These are phyloP conservation scores for Orobanche coerulescens DNA, from an alignment of 257 asterid species.

Conservation along the genomic window DNA sequence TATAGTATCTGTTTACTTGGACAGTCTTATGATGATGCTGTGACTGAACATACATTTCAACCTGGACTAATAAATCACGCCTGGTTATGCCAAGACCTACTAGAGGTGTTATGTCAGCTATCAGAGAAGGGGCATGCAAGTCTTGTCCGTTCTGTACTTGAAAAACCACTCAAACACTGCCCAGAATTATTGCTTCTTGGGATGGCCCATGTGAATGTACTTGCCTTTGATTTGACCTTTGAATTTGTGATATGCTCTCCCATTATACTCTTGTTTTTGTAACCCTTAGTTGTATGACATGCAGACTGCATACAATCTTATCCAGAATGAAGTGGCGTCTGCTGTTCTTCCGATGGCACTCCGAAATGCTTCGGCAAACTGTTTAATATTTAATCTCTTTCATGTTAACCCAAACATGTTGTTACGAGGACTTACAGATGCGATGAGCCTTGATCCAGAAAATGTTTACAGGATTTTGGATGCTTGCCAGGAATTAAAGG, in stretches of 20 bases:
- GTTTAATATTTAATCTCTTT: constrained; percentile 56
- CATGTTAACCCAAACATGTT: constrained; percentile 63
- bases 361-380: constrained; percentile 37
- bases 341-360: constrained; percentile 52
- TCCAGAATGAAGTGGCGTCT: constrained; percentile 69
- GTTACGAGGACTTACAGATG: constrained; percentile 69
- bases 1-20: constrained; percentile 12
- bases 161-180: constrained; percentile 65
- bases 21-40: constrained; percentile 59
- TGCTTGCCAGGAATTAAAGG: constrained; percentile 83
- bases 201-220: constrained; percentile 81
- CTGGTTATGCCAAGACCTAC: constrained; percentile 75
- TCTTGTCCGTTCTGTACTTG: constrained; percentile 63
- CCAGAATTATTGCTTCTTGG: constrained; percentile 89
- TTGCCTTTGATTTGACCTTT: constrained; percentile 13
- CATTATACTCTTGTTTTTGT: constrained; percentile 10
- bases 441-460: constrained; percentile 60
- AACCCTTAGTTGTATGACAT: constrained; percentile 22
- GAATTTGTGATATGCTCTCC: neutral
- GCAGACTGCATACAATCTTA: constrained; percentile 91
- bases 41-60: constrained; percentile 46
- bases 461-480: constrained; percentile 53
- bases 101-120: constrained; percentile 76
- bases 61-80: constrained; percentile 56
- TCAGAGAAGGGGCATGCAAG: constrained; percentile 96